phyloP scores from a whole-genome alignment of 306 rosid genomes.

The Cucumis hystrix region DNA sequence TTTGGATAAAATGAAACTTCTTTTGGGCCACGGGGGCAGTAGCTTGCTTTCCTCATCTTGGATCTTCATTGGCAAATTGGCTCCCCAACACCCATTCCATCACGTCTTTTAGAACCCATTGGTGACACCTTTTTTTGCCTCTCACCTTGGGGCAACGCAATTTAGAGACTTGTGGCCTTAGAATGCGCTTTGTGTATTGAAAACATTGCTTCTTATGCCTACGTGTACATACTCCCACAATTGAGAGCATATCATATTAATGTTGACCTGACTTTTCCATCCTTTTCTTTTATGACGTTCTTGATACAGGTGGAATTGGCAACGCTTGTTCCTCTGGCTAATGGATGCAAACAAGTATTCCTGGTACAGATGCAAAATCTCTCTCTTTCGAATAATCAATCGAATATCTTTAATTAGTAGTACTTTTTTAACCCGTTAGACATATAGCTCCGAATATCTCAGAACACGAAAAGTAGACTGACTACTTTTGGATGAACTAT shows the following conservation, averaged over 20 bases:
- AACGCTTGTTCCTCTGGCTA: conserved; percentile 78
- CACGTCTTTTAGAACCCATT: background rate
- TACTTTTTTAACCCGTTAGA: background rate
- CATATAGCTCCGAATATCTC: background rate
- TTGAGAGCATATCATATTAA: too few relatives aligned
- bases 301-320: conserved; percentile 76
- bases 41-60: background rate
- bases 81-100: background rate
- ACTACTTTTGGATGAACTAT: background rate
- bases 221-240: too few relatives aligned
- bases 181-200: too few relatives aligned
- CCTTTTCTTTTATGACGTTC: background rate
- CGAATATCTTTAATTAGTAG: background rate
- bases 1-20: background rate
- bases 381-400: background rate
- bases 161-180: too few relatives aligned
- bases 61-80: background rate
- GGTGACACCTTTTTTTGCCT: too few relatives aligned
- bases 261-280: background rate
- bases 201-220: too few relatives aligned
- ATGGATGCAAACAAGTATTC: conserved; percentile 88
- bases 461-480: background rate
- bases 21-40: background rate
- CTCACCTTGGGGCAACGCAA: too few relatives aligned
- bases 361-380: conserved; percentile 36